Evolutionary conservation across 2,329 filamentous ascomycete genomes (phyloP), one percentile per base, ranked within the genome.

Genomic region (Mariannaea elegans): DNA sequence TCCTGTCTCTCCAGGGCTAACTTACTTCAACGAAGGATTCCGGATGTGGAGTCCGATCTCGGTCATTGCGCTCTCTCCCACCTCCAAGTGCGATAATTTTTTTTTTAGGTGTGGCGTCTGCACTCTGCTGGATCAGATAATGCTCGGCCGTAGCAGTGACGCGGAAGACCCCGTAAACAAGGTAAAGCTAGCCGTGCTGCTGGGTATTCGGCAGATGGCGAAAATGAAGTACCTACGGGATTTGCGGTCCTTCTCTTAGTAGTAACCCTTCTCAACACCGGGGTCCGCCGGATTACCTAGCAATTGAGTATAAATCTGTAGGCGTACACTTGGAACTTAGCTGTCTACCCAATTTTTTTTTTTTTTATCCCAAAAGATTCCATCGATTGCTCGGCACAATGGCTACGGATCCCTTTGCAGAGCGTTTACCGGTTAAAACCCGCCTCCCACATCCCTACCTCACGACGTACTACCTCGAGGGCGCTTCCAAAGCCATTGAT

Each of bases 391-490:
- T 49, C 64, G 54, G 14, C 24, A 44, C 42, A 31, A 70, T 70
- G 65, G 55, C 58, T 21, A 63, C 65, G 57, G 50, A 69, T 55
- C 62, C 62, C 19, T 68, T 69, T 21, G 57, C 65, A 21, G 59
- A 66, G 57, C 41, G 61, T 36, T 59, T 61, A 16, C 64, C 67
- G 45, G 62, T 68, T 32, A 88, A 87, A 80, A 84, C 85, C 76
- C 62, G 75, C 41, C 59, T 61, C 12, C 62, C 64, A 16, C 60
- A 59, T 49, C 63, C 63, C 45, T 69, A 62, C 55, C 65, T 68
- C 18, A 68, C 65, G 1, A 71, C 70, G 2, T 72, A 71, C 52
- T 63, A 61, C 52, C 66, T 72, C 14, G 62, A 65, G 56, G 54
- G 18, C 4, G 53, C 62, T 0, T 32, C 67, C 31, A 53, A 58